Percentiles rank a stretch among this genome's conserved stretches.
Evolutionary conservation across 441 rosid genomes (phyloP).

Genomic region (Jatropha multifida): DNA sequence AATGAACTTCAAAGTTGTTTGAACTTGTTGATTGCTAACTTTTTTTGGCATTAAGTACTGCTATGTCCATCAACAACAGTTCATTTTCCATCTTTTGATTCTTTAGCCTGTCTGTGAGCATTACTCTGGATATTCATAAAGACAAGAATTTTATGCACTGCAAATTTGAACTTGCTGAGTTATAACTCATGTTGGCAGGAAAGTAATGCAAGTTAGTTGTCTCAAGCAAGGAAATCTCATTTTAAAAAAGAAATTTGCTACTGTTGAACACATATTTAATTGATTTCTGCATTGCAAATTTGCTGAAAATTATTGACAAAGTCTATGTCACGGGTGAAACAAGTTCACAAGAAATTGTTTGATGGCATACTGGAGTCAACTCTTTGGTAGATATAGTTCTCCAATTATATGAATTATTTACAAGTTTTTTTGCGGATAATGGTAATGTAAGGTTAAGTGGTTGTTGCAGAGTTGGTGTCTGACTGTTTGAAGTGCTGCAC

Average conservation of each 20-base stretch:
- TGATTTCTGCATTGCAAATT: not conserved
- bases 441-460: conserved; percentile 19
- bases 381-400: not conserved
- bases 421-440: not conserved
- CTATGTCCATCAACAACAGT: not conserved
- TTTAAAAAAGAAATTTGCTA: not conserved
- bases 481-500: conserved; percentile 95
- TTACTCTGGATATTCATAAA: not conserved
- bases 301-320: not conserved
- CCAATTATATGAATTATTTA: not conserved
- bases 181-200: not conserved
- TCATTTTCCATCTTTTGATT: not conserved
- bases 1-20: too few relatives aligned
- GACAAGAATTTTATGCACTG: not conserved
- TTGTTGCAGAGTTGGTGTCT: conserved; percentile 76
- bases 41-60: not conserved
- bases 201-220: not conserved
- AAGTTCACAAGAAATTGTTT: not conserved
- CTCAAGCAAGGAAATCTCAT: not conserved
- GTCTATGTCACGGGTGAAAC: not conserved
- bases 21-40: not conserved
- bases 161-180: not conserved
- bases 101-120: not conserved
- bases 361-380: not conserved
- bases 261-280: not conserved